Base-by-base conservation (phyloP, 1,284 basidiomycete species). In the Vanrija sp. region DNA sequence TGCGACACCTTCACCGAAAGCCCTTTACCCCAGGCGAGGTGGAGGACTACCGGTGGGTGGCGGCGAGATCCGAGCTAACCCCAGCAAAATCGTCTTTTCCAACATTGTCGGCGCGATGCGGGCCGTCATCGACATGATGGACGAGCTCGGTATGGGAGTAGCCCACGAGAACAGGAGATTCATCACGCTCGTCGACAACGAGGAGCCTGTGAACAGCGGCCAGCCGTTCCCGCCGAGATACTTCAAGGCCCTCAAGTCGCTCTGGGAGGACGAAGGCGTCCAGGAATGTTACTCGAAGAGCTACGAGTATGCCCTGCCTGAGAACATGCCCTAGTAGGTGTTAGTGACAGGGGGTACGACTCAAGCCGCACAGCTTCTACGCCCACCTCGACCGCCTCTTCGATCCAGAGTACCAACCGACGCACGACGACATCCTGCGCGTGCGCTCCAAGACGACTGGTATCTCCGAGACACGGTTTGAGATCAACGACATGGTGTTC, bases 401-500 rank as follows among this genome's bases (percentile, higher is more conserved):
- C 70, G 76, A 81, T 41, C 80, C 83, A 1, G 68, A 73, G 1
- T 97, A 89, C 67, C 69, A 76, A 41, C 93, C 93, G 3, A 83
- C 81, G 1, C 84, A 89, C 58, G 85, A 89, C 47, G 79, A 93
- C 70, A 93, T 96, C 59, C 83, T 96, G 36, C 86, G 85, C 35
- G 87, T 86, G 59, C 81, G 91, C 55, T 87, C 88, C 49, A 86
- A 91, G 63, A 94, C 92, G 35, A 69, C 67, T 0, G 72, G 93
- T 31, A 96, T 97, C 69, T 90, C 87, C n/a, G 92, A 96, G 75
- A 96, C 90, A 0, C 83, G 84, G 20, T 96, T 97, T 75, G 79
- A 82, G 44, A 69, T 77, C 25, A 61, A 63, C 35, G 70, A 75
- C 41, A 54, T 72, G 38, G 61, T 60, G 19, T 71, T 72, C 66